Base-by-base conservation (phyloP, 306 rosid genomes). In the Erythrophleum fordii region DNA sequence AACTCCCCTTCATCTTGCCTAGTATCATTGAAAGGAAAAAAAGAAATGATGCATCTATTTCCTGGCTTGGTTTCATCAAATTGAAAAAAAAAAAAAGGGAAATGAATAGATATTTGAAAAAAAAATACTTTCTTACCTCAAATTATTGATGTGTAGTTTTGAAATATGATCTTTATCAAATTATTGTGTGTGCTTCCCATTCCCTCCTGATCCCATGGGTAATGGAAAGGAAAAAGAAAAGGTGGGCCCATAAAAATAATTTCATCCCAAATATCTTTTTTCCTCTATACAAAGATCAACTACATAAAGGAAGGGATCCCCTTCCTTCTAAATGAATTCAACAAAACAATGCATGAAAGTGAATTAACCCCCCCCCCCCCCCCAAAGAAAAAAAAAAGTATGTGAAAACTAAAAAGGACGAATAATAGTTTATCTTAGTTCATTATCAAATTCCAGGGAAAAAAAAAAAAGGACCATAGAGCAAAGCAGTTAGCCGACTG, bases 401-500 rank as follows among this genome's bases (percentile, higher is more conserved):
- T 52, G 20, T 3, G 53, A 48, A 72, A 42, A 69, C 26, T 56
- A 80, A 73, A 46, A 46, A 39, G 35, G 77, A 75, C 23, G 9
- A 42, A 71, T 66, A 16, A 53, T 11, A 28, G 75, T 62, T 55
- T 29, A 62, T 18, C n/a, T 8, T 34, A 56, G 25, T 31, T 76
- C 60, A 70, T 25, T 77, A 44, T 55, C 76, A 42, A 75, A 13
- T 77, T 73, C 55, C n/a, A n/a, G n/a, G n/a, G n/a, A n/a, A 22
- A 13, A 51, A 60, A 26, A 13, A 22, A 56, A 75, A 37, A 37
- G n/a, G n/a, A n/a, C n/a, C 42, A 2, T 51, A 52, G 39, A 42
- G 51, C 29, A 39, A 68, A 80, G 23, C 46, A 49, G 42, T 20
- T 34, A 28, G 7, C 23, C 25, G 1, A 28, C 18, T 8, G 5